Conservation (phyloP, 352 stramenopile species). For the Globisporangium spiculum region DNA sequence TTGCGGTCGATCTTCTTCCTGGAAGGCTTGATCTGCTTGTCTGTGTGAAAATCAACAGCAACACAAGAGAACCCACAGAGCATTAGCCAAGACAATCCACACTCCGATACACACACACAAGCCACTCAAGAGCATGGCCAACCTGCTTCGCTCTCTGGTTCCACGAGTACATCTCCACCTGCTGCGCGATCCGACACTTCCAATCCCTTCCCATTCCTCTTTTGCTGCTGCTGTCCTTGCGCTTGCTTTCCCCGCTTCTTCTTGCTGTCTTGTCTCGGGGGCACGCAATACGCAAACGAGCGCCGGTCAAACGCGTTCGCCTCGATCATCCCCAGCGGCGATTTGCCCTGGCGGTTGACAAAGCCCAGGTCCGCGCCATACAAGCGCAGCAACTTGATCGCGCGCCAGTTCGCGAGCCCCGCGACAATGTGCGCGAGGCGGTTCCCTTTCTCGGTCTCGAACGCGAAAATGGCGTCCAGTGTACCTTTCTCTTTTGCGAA, state of each 20-base stretch:
- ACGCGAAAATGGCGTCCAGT: slow-evolving; percentile 29
- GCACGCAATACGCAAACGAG: slow-evolving; percentile 37
- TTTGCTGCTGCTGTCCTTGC: slow-evolving; percentile 11
- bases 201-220: slow-evolving; percentile 9
- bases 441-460: slow-evolving; percentile 47
- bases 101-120: background rate
- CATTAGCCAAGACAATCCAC: background rate
- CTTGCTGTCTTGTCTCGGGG: slow-evolving; percentile 21
- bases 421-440: slow-evolving; percentile 48
- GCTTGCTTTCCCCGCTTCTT: slow-evolving; percentile 16
- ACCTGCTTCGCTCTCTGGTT: slow-evolving; percentile 42
- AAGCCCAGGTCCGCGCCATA: slow-evolving; percentile 27
- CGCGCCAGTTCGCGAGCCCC: slow-evolving; percentile 44
- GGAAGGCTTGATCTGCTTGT: slow-evolving; percentile 30
- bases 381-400: slow-evolving; percentile 33
- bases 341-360: slow-evolving; percentile 33
- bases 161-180: background rate
- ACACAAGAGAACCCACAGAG: background rate
- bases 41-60: slow-evolving; percentile 13
- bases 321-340: slow-evolving; percentile 25
- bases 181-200: background rate
- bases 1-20: slow-evolving; percentile 27
- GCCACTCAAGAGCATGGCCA: background rate
- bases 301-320: slow-evolving; percentile 24
- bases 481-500: slow-evolving; percentile 34